Evolutionary conservation across 768 basidiomycete genomes (phyloP), one percentile per base, ranked within the genome.

Genomic region (Gloeostereum incarnatum): DNA sequence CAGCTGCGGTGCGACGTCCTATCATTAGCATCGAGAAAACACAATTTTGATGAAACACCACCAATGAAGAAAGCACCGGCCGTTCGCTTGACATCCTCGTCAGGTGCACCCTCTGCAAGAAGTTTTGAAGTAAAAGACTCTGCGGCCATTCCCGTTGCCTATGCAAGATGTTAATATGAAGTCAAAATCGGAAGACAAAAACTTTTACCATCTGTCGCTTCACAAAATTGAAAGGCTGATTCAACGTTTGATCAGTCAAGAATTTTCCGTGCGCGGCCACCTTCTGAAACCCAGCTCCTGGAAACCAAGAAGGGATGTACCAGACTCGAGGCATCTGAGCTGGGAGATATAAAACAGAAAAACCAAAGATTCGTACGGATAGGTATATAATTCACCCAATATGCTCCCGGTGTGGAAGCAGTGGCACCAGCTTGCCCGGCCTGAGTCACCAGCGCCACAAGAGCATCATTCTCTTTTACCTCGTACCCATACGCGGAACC

Each of bases 241-340:
- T 53, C 24, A 54, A 48, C 61, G 61, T 61, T 26, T 60, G 54
- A 9, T 51, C 32, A 18, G 53, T 49, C 16, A 44, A 47, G 29
- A 35, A 45, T 21, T 51, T 53, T 55, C 62, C 56, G 25, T 49
- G 32, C 21, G 49, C 47, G 7, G 61, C 59, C 36, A 51, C 56
- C 32, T 47, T 50, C 40, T 62, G 51, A 36, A 62, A 62, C n/a
- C 55, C 49, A 9, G 59, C 56, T 1, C 61, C 59, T 8, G 62
- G 62, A 2, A 59, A 13, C 60, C 61, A 62, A n/a, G 22, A 37
- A 1, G 61, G 61, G 13, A 62, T 40, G 31, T 63, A 48, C 39
- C 57, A 60, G 32, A 62, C 62, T 63, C 22, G 18, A 11, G 20
- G 22, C 4, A 16, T 6, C 17, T 9, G n/a, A 18, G 4, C 10